Evolutionary conservation across 441 rosid genomes (phyloP).

Genomic region (Brassica balearica): DNA sequence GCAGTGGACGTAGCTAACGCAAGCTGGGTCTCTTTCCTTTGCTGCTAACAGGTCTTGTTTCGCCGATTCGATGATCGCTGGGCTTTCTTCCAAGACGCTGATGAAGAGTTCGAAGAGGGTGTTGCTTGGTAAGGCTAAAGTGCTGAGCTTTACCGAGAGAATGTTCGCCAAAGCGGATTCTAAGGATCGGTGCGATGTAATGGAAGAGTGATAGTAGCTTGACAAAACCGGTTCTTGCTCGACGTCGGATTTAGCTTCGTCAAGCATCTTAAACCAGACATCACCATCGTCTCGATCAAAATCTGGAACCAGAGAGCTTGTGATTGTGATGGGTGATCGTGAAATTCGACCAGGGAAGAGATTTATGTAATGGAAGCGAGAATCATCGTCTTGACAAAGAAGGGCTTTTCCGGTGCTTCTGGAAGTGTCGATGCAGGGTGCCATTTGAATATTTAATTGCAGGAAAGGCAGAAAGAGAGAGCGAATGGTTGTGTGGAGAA

Average conservation of each 20-base stretch:
- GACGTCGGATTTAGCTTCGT: constrained; percentile 66
- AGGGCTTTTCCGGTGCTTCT: constrained; percentile 1
- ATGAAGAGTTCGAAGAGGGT: constrained; percentile 68
- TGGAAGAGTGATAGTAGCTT: constrained; percentile 58
- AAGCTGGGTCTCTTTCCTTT: constrained; percentile 83
- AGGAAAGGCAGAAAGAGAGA: neutral
- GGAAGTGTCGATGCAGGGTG: constrained; percentile 4
- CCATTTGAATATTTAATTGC: neutral
- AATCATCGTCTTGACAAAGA: constrained; percentile 2
- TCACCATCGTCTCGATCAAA: constrained; percentile 23
- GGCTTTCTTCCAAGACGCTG: constrained; percentile 56
- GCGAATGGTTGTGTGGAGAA: neutral
- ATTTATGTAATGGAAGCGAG: constrained; percentile 2
- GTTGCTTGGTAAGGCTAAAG: constrained; percentile 49
- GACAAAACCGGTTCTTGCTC: constrained; percentile 70
- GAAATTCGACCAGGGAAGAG: constrained; percentile 3
- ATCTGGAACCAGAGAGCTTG: neutral
- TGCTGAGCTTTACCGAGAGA: constrained; percentile 68
- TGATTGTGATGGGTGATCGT: constrained; percentile 1
- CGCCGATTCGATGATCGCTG: constrained; percentile 53
- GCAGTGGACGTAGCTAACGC: constrained; percentile 69
- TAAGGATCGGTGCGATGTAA: constrained; percentile 61
- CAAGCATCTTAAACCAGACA: constrained; percentile 64
- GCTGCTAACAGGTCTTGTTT: constrained; percentile 68
- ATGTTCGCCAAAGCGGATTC: constrained; percentile 67